phyloP scores from a whole-genome alignment of 257 asterid species.

The Ajuga chamaepitys region DNA sequence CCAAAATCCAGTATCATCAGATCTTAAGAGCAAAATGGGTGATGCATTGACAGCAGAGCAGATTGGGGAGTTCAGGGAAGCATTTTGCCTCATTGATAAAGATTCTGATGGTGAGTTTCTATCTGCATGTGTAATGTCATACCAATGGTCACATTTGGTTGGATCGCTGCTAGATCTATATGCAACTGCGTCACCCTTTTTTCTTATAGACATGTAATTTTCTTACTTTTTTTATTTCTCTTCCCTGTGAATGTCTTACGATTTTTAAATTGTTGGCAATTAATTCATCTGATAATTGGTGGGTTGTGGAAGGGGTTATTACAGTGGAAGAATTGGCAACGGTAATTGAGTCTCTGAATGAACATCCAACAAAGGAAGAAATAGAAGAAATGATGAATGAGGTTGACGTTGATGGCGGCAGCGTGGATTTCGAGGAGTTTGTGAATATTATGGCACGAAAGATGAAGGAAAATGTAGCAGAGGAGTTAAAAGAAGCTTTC shows the following conservation, averaged over 20 bases:
- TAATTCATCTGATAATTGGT: too few relatives aligned
- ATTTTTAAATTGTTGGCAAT: too few relatives aligned
- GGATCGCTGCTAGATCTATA: too few relatives aligned
- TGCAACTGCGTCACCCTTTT: too few relatives aligned
- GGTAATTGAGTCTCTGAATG: constrained; percentile 54
- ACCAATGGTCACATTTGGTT: too few relatives aligned
- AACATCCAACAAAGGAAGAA: constrained; percentile 62
- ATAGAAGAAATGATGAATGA: constrained; percentile 60
- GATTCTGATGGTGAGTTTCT: constrained; percentile 44
- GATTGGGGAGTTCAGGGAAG: constrained; percentile 50
- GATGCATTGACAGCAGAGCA: constrained; percentile 43
- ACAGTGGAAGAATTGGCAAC: constrained; percentile 55
- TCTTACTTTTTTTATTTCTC: too few relatives aligned
- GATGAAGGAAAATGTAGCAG: constrained; percentile 57
- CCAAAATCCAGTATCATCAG: too few relatives aligned
- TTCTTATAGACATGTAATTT: background rate
- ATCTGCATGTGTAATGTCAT: too few relatives aligned
- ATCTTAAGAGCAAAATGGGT: constrained; percentile 34
- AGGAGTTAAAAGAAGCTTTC: constrained; percentile 77
- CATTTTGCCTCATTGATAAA: constrained; percentile 48
- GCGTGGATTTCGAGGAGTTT: constrained; percentile 55
- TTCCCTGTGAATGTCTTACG: too few relatives aligned
- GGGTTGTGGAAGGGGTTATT: constrained; percentile 41
- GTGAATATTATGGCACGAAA: constrained; percentile 57
- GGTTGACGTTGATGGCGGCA: constrained; percentile 52